Base-by-base conservation (phyloP, 768 basidiomycete species). In the Pulveroboletus ravenelii region DNA sequence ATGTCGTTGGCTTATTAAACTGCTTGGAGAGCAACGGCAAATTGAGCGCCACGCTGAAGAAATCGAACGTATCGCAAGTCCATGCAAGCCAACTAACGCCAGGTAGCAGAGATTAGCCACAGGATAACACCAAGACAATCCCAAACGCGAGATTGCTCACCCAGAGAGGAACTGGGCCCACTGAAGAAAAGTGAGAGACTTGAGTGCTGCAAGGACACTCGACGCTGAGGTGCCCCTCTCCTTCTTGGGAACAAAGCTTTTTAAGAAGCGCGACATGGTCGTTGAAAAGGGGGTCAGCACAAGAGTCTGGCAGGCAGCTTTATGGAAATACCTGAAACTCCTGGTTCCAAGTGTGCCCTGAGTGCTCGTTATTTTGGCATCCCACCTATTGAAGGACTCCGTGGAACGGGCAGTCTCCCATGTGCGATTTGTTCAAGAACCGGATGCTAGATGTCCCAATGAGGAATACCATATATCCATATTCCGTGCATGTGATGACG, bases 11-110 rank as follows among this genome's bases (percentile, higher is more conserved):
- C 52, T 67, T 72, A 32, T 68, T 47, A 50, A 88, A 87, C 56
- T 85, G 78, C 0, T 45, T 49, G 38, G 72, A 60, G 6, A 88
- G 72, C 47, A 65, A 58, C 9, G 70, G 65, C 13, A 87, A 72
- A 50, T 72, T 78, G 48, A 87, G 77, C 9, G 83, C 77, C 4
- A 86, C 91, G 17, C 80, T 80, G 72, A 93, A 93, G 71, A 89
- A 93, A 65, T 93, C 92, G 60, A 89, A 81, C 1, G 89, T 88
- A 61, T 93, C 90, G 67, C 81, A 84, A 7, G 82, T 87, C 91
- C 91, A 93, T 0, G 89, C 87, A n/a, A 93, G 70, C 85, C 85
- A 91, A 17, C 84, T 86, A 59, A 31, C 3, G 45, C 5, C 36
- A 39, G 1, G 12, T 10, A 27, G 25, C 25, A 38, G 10, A 12